phyloP scores from a whole-genome alignment of 495 filamentous ascomycete species.

The Trichodelitschia bisporula region DNA sequence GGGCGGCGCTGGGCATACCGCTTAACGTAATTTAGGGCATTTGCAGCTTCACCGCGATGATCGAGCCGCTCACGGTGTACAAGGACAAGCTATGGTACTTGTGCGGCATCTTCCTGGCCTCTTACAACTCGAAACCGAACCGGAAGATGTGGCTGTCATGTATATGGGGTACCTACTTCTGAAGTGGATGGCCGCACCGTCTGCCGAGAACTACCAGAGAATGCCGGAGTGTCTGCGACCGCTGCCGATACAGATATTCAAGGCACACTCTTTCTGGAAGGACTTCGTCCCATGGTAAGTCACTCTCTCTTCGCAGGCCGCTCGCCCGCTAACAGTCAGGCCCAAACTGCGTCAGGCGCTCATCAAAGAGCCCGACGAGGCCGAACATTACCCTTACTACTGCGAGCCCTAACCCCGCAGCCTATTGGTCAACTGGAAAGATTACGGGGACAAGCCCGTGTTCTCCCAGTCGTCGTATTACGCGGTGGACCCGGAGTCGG shows the following conservation, averaged over 20 bases:
- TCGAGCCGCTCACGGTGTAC: too few relatives aligned
- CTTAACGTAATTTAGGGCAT: too few relatives aligned
- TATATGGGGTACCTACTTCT: slow-evolving; percentile 65
- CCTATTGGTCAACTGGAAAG: slow-evolving; percentile 51
- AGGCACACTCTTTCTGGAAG: slow-evolving; percentile 48
- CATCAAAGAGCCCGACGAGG: slow-evolving; percentile 22
- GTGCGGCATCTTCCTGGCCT: too few relatives aligned
- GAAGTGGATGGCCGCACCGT: slow-evolving; percentile 58
- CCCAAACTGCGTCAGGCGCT: slow-evolving; percentile 44
- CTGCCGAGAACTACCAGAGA: slow-evolving; percentile 45
- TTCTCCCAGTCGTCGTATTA: too few relatives aligned
- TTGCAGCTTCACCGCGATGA: too few relatives aligned
- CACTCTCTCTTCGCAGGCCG: too few relatives aligned
- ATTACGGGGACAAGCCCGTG: slow-evolving; percentile 28
- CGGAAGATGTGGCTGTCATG: slow-evolving; percentile 53
- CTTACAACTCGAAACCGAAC: too few relatives aligned
- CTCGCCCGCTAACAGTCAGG: too few relatives aligned
- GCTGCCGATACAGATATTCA: slow-evolving; percentile 30
- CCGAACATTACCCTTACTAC: too few relatives aligned
- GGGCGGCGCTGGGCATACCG: too few relatives aligned
- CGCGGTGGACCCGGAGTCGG: too few relatives aligned
- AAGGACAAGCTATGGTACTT: too few relatives aligned
- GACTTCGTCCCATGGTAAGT: slow-evolving; percentile 46
- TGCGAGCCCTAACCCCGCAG: slow-evolving; percentile 57
- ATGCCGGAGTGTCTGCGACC: slow-evolving; percentile 47